Base-by-base conservation (phyloP, 495 filamentous ascomycete species). In the Aspergillus indologenus region DNA sequence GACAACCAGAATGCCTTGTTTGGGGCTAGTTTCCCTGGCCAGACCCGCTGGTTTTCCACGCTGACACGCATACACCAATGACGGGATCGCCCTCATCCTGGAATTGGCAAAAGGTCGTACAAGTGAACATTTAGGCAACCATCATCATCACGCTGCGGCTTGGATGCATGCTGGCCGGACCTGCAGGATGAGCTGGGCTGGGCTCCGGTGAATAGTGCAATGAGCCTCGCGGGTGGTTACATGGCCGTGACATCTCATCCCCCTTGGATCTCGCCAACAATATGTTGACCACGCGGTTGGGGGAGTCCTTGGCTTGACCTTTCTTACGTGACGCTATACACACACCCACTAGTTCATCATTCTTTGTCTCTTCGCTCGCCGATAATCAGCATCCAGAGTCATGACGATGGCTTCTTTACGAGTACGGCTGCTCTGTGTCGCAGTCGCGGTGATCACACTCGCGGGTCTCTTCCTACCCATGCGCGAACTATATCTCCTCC, bases 401-500 rank as follows among this genome's bases (percentile, higher is more conserved):
- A n/a, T n/a, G n/a, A n/a, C n/a, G 34, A 50, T 50, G 47, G 47
- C n/a, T 1, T 26, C 22, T n/a, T 5, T 26, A 0, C 47, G 47
- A 22, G 3, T 50, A 2, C 47, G 47, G 26, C 47, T 50, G 47
- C 22, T 50, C 0, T n/a, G 14, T 5, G 21, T 14, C 11, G 47
- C 21, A 11, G 26, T n/a, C 2, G 12, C 26, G 6, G 2, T 24
- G 6, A 14, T 24, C 22, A 12, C 21, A 1, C 14, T 50, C 12
- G 21, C 47, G 9, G 19, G 47, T 12, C 47, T 50, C 1, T 15
- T 50, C 22, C 5, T 26, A 11, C 47, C 47, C 5, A 5, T 50
- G 9, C 47, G 22, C 12, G 26, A 60, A 15, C 26, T 55, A 1
- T 54, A 55, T 21, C 58, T 60, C 1, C 45, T 60, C 17, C 44